Base-by-base conservation (phyloP, 306 rosid genomes). In the Alnus glutinosa region DNA sequence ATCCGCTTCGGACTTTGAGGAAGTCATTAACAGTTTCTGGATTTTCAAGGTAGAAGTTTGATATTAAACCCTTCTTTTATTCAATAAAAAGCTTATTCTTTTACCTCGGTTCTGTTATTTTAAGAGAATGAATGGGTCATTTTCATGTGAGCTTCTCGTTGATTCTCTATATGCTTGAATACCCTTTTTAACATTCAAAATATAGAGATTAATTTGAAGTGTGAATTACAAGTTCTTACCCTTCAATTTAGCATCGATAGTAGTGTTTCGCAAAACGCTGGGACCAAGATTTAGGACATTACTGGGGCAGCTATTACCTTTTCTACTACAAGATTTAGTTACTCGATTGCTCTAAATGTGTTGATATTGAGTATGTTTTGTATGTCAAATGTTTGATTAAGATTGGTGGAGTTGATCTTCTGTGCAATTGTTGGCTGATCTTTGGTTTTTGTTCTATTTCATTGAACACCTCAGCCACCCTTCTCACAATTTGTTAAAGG, bases 331-430 rank as follows among this genome's bases (percentile, higher is more conserved):
- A 36, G 46, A 18, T 64, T 34, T 18, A 23, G 47, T 7, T 30
- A 34, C 69, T 62, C n/a, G 32, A 32, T 11, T 62, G 44, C 15
- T 3, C 69, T 62, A 32, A 5, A 5, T 30, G 11, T 0, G 5
- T 28, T 61, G 11, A 4, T 28, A 7, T 30, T 6, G 44, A 32
- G n/a, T 36, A 15, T 34, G 70, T 8, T 36, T 64, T 36, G 13
- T 64, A 32, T 14, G 44, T 52, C 14, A 70, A 52, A 2, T 36
- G 7, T 47, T 54, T 54, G 54, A 63, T 32, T 23, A 7, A 61
- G 44, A 46, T 69, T 39, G 37, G 57, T 30, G 46, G 3, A 78
- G 48, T 71, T 76, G 72, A 82, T 59, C 37, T 77, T 70, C 46
- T n/a, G 1, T 69, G 61, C 36, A 78, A 48, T 77, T 36, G 73